These are phyloP conservation scores for Fusarium sterilihyphosum DNA, from an alignment of 2,329 filamentous ascomycete species.

Conservation along the genomic window DNA sequence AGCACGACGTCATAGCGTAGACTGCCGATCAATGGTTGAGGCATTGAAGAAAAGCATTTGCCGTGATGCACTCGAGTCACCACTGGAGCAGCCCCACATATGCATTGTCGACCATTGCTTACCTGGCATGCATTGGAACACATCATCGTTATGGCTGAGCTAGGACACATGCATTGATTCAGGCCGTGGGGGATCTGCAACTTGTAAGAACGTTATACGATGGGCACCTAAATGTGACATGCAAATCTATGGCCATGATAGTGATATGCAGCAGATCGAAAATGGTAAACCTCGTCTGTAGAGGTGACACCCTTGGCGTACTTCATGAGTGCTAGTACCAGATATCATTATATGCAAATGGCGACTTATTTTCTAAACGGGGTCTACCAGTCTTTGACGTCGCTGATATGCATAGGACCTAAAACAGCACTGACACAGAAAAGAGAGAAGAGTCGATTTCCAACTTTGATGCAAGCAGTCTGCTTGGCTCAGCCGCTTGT, in stretches of 20 bases:
- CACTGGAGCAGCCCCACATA: neutral
- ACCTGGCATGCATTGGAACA: neutral
- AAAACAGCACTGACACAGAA: fast-evolving
- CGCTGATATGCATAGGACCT: neutral
- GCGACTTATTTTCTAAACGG: neutral
- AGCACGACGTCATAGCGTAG: neutral
- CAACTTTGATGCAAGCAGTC: fast-evolving
- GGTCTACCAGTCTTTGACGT: neutral
- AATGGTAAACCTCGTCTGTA: fast-evolving
- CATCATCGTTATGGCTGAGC: neutral
- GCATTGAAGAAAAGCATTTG: neutral
- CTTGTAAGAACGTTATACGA: neutral
- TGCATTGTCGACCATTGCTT: neutral
- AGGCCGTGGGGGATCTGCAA: neutral
- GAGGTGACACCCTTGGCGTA: neutral
- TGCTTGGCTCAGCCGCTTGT: too few species aligned
- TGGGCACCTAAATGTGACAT: neutral
- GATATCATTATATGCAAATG: neutral
- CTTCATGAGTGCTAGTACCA: fast-evolving
- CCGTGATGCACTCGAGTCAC: neutral
- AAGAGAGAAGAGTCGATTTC: fast-evolving
- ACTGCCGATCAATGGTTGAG: neutral
- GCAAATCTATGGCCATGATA: neutral
- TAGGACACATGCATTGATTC: neutral
- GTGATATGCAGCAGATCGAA: neutral